Percentiles rank a stretch among this genome's conserved stretches.
Conservation (phyloP, 441 rosid species). For the Pelargonium exstipulatum region DNA sequence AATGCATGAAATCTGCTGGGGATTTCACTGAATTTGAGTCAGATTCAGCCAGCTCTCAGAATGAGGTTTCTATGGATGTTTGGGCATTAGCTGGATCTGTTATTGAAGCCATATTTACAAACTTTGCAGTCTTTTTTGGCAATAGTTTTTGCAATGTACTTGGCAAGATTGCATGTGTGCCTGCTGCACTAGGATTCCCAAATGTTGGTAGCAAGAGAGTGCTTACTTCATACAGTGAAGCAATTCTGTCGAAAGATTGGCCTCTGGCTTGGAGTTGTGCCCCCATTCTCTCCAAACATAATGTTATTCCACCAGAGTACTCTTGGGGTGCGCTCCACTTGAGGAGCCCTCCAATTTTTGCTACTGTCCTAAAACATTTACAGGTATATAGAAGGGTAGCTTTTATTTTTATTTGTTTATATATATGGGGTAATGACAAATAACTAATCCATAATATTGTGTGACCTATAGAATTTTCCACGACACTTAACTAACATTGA, state of each 20-base stretch:
- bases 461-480: no score
- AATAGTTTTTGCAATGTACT: constrained; percentile 73
- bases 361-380: constrained; percentile 77
- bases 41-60: constrained; percentile 34
- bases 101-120: constrained; percentile 72
- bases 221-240: constrained; percentile 81
- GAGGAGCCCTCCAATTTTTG: constrained; percentile 84
- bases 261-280: constrained; percentile 94
- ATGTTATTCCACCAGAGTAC: constrained; percentile 80
- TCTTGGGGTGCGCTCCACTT: constrained; percentile 81
- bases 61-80: constrained; percentile 68
- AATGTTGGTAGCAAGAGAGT: constrained; percentile 71
- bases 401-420: neutral
- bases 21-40: constrained; percentile 61
- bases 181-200: constrained; percentile 89
- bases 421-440: no score
- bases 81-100: constrained; percentile 86
- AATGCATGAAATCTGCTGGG: constrained; percentile 43
- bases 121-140: constrained; percentile 82
- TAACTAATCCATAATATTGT: no score
- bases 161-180: constrained; percentile 75
- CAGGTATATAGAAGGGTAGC: constrained; percentile 39
- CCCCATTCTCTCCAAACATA: constrained; percentile 79
- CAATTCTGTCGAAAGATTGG: constrained; percentile 81
- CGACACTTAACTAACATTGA: no score